Base-by-base conservation (phyloP, 768 basidiomycete genomes). In the Hydnomerulius pinastri region DNA sequence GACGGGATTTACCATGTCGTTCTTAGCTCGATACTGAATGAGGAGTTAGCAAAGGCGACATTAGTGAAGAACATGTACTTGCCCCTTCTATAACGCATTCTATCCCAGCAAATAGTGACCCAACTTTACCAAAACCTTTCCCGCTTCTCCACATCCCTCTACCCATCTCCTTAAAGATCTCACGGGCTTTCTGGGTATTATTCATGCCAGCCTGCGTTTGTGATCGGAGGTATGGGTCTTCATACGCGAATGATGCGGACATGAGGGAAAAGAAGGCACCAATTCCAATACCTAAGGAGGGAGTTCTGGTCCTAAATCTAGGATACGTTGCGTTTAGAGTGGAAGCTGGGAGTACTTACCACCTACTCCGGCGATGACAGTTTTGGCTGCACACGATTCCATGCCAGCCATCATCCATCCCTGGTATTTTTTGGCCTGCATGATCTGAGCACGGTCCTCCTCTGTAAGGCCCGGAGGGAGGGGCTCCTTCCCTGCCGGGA, bases 211-310 rank as follows among this genome's bases (percentile, higher is more conserved):
- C 74, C 57, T 80, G 77, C 9, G 77, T 75, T 60, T 82, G 79
- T 41, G 82, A 74, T 27, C 90, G 84, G 29, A 90, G 77, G 38
- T 92, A 73, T 10, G 95, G 94, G 67, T 98, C 95, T 68, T 98
- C 96, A 65, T 97, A 96, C 28, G 88, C 87, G 66, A 98, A 95
- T 24, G 93, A 92, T 17, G 93, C 77, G 28, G 90, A 92, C 96
- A 98, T 98, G 51, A 98, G 78, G 2, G 93, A 92, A 73, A 98
- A 92, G 77, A 98, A 94, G 27, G 87, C 94, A 51, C 96, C 96
- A 36, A 97, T 80, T 10, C 81, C 95, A 59, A 98, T 85, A 40
- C 96, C 95, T 97, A 55, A 21, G 9, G 9, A 23, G 25, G 36
- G 2, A 33, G n/a, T 42, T 8, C 18, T 52, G 49, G 21, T 45